Evolutionary conservation across 176 grass and related monocot genomes (phyloP).

Genomic region (Aechmea fasciata): DNA sequence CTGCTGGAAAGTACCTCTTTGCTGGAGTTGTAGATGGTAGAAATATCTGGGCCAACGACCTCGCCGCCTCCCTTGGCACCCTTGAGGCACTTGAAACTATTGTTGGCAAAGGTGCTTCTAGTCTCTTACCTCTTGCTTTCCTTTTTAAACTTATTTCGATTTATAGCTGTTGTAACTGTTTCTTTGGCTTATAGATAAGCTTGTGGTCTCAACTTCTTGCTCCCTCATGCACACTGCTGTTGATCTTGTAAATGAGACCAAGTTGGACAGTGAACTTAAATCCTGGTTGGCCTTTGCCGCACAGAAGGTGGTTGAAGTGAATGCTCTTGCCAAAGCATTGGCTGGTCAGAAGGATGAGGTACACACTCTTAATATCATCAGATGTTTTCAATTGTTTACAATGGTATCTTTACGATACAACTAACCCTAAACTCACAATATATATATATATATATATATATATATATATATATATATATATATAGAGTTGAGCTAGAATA

Average conservation of each 20-base stretch:
- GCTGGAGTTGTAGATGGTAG: conserved; percentile 93
- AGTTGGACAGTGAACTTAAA: conserved; percentile 82
- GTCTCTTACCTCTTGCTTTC: background rate
- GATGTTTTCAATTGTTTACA: background rate
- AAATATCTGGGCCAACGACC: conserved; percentile 94
- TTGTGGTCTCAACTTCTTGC: conserved; percentile 92
- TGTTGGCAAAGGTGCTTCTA: conserved; percentile 71
- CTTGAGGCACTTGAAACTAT: conserved; percentile 63
- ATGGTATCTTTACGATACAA: background rate
- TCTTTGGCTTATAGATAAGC: conserved; percentile 47
- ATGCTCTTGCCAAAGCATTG: conserved; percentile 78
- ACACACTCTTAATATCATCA: background rate
- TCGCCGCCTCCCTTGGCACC: conserved; percentile 61
- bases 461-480: too few species aligned
- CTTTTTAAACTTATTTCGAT: background rate
- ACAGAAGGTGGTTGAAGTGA: conserved; percentile 92
- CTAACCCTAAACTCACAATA: background rate
- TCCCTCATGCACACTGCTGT: conserved; percentile 94
- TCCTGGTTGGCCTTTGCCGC: conserved; percentile 91
- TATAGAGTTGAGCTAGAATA: too few species aligned
- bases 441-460: background rate
- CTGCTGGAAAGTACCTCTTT: conserved; percentile 83
- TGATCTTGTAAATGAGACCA: conserved; percentile 91
- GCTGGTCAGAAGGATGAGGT: conserved; percentile 88
- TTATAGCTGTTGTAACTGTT: conserved; percentile 11